phyloP scores from a whole-genome alignment of 192 early-diverging fungal species.

The Chytriomyces sp. region DNA sequence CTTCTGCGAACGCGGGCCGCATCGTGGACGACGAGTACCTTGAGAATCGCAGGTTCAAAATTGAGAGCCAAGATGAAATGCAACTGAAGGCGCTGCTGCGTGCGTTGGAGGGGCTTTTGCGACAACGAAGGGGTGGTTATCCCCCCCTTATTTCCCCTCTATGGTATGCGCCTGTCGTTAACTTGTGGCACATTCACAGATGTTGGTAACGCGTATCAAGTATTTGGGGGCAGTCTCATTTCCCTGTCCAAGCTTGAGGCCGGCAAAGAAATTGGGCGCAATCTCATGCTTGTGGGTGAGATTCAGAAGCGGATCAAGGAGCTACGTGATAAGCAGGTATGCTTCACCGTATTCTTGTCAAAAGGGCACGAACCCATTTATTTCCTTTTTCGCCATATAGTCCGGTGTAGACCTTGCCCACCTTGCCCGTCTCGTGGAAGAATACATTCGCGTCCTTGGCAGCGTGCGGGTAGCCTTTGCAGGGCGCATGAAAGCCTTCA shows the following conservation, averaged over 20 bases:
- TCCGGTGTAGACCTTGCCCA: constrained; percentile 72
- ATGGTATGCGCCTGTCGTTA: constrained; percentile 91
- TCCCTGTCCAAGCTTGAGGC: constrained; percentile 72
- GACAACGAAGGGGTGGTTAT: constrained; percentile 27
- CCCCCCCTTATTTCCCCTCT: constrained; percentile 69
- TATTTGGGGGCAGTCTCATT: constrained; percentile 79
- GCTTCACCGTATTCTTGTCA: not conserved
- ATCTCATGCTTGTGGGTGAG: constrained; percentile 72
- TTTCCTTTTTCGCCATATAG: constrained; percentile 44
- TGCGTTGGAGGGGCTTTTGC: constrained; percentile 73
- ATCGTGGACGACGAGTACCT: constrained; percentile 70
- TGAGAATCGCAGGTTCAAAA: constrained; percentile 68
- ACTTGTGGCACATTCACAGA: constrained; percentile 67
- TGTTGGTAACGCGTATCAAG: constrained; percentile 63
- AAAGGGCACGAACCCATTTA: not conserved
- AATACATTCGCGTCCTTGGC: constrained; percentile 85
- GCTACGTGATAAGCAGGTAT: constrained; percentile 75
- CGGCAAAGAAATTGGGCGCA: constrained; percentile 66
- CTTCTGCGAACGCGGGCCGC: not conserved
- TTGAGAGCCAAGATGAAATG: constrained; percentile 71
- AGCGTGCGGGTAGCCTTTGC: constrained; percentile 80
- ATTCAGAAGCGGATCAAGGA: constrained; percentile 80
- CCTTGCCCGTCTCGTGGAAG: constrained; percentile 80
- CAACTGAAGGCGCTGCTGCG: constrained; percentile 77
- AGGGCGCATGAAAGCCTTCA: constrained; percentile 69